Evolutionary conservation across 192 early-diverging fungal genomes (phyloP).

Genomic region (Kappamyces sp.): DNA sequence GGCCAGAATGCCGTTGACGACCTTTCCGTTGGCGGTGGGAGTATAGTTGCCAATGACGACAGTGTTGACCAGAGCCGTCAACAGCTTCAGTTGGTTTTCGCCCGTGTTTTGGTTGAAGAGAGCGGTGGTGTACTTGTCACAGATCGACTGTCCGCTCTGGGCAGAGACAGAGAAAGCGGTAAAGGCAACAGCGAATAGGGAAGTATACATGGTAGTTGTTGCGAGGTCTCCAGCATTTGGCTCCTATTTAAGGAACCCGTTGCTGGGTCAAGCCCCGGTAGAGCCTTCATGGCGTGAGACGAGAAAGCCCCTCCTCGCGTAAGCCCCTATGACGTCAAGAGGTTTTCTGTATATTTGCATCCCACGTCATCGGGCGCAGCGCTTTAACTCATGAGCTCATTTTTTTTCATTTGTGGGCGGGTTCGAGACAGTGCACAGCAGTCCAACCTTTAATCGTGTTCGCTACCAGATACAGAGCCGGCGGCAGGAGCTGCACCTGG

Average conservation of each 20-base stretch:
- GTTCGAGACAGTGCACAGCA: too few species aligned
- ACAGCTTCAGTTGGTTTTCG: constrained; percentile 15
- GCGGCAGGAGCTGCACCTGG: too few species aligned
- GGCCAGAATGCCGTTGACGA: constrained; percentile 12
- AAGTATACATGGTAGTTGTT: constrained; percentile 13
- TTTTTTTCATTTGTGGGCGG: too few species aligned
- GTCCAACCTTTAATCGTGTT: too few species aligned
- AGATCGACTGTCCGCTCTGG: neutral
- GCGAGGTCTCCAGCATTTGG: neutral
- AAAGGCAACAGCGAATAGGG: neutral
- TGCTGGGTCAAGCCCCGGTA: constrained; percentile 1
- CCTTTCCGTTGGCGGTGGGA: constrained; percentile 1
- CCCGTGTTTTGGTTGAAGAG: constrained; percentile 12
- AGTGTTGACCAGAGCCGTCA: constrained; percentile 14
- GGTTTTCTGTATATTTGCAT: too few species aligned
- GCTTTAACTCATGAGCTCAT: too few species aligned
- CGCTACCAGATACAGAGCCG: too few species aligned
- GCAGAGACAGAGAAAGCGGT: too few species aligned
- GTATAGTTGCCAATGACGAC: constrained; percentile 22
- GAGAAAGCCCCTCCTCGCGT: neutral
- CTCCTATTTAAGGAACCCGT: neutral
- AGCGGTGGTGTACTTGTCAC: neutral
- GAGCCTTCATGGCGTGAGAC: neutral
- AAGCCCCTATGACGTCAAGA: too few species aligned
- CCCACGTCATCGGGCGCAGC: too few species aligned